Evolutionary conservation across 2,329 filamentous ascomycete species (phyloP).

Genomic region (Ceratocystis colombiana): DNA sequence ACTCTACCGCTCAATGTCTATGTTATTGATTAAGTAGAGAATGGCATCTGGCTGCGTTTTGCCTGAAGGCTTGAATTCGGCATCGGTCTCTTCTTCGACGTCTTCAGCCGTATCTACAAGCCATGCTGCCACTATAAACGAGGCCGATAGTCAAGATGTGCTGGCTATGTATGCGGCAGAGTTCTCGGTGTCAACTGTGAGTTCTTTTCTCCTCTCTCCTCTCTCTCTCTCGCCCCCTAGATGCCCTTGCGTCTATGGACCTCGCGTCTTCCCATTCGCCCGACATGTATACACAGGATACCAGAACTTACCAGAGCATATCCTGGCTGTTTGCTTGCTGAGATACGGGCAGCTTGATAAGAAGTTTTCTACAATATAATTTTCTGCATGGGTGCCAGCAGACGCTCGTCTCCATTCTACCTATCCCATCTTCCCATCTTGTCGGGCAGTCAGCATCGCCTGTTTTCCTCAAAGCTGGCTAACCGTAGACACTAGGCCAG

Average conservation of each 20-base stretch:
- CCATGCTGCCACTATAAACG: background rate
- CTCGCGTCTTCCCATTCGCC: background rate
- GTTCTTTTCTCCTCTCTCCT: background rate
- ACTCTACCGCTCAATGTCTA: background rate
- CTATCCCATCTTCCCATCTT: too few relatives aligned
- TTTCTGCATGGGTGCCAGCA: too few relatives aligned
- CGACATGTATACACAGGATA: background rate
- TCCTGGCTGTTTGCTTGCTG: background rate
- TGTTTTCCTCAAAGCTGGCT: background rate
- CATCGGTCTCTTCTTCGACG: background rate
- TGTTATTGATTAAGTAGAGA: constrained; percentile 9
- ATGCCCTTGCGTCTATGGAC: background rate
- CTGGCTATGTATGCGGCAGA: constrained; percentile 21
- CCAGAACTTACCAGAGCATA: background rate
- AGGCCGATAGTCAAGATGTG: constrained; percentile 23
- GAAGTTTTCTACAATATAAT: background rate
- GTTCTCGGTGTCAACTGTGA: constrained; percentile 21
- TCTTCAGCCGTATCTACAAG: background rate
- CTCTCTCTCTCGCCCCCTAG: background rate
- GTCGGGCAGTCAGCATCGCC: too few relatives aligned
- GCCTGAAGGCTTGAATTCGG: background rate
- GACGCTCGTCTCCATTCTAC: too few relatives aligned
- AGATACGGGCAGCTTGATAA: background rate
- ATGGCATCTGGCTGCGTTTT: constrained; percentile 13
- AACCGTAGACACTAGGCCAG: background rate